These are phyloP conservation scores for Camellia granthamiana DNA, from an alignment of 148 eudicot genomes.

Conservation along the genomic window DNA sequence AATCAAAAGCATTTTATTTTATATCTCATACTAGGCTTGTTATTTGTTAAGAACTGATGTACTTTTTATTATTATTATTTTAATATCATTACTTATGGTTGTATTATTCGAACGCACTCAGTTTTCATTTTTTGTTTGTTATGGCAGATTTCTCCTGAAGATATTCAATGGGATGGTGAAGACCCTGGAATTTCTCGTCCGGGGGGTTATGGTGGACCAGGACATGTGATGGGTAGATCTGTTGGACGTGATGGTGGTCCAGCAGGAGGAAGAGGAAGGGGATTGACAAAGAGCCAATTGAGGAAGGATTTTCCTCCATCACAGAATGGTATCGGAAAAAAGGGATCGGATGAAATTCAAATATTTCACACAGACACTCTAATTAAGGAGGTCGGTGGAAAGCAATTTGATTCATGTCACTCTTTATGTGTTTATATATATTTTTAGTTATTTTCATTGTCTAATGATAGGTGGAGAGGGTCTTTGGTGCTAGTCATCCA, in stretches of 20 bases:
- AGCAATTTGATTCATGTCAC: not conserved
- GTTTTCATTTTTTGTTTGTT: not conserved
- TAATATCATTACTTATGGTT: not conserved
- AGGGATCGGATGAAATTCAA: conserved; percentile 47
- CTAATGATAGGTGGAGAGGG: conserved; percentile 57
- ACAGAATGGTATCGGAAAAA: conserved; percentile 61
- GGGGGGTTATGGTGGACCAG: conserved; percentile 43
- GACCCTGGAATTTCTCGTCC: conserved; percentile 56
- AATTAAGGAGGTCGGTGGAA: conserved; percentile 52
- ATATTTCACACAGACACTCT: conserved; percentile 57
- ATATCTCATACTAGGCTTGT: not conserved
- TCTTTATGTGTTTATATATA: not conserved
- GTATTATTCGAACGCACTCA: not conserved
- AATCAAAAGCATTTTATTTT: not conserved
- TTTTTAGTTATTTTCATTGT: conserved; percentile 1
- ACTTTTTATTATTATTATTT: not conserved
- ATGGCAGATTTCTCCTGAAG: conserved; percentile 58
- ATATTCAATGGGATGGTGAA: conserved; percentile 68
- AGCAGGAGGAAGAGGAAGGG: conserved; percentile 56
- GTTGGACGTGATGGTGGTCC: conserved; percentile 40
- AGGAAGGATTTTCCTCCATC: conserved; percentile 52
- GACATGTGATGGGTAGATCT: conserved; percentile 42
- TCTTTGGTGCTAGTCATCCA: conserved; percentile 48
- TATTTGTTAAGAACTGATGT: not conserved
- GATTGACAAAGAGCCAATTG: conserved; percentile 39